Base-by-base conservation (phyloP, 2,329 filamentous ascomycete genomes). In the Hypoxylon sp. region DNA sequence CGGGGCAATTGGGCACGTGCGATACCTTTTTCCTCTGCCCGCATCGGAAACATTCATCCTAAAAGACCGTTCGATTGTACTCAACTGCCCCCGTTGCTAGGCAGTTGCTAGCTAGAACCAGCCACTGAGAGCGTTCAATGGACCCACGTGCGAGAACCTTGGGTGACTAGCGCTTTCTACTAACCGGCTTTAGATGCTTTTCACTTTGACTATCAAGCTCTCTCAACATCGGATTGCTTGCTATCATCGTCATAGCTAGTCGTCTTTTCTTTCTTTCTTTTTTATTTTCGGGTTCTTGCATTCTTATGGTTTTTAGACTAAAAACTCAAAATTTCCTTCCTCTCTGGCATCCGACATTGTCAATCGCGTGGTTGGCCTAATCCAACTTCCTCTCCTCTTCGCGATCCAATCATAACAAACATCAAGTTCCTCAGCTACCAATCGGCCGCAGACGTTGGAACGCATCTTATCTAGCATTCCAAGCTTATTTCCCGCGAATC, bases 1-100 rank as follows among this genome's bases (percentile, higher is more conserved):
- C 68, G 68, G 65, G 68, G 68, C 64, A 70, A 50, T 13, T 56
- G 39, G 51, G 65, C 68, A 71, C 68, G 68, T 71, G 68, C 59
- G 53, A 47, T 2, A 31, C 4, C 47, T 37, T 29, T 59, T 59
- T 31, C 39, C 48, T 29, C 46, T 29, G 42, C 44, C 44, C 33
- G 9, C 11, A 37, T 55, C 58, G 62, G 56, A 42, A 33, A 13
- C 14, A 48, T 62, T 54, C 24, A 31, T 10, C 50, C 17, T 51
- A 17, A 29, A 24, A 54, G 17, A 13, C 57, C 56, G 62, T 33
- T n/a, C 31, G 56, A 19, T 24, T 35, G 26, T 26, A 26, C 26
- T 26, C 11, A 13, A 22, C 22, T 58, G 19, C 29, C 47, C 26
- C 58, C 42, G 58, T 42, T 58, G 47, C 60, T 60, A 50, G 46